Percentiles rank a stretch among this genome's conserved stretches.
phyloP scores from a whole-genome alignment of 1,139 yeast species.

The Hansenula lynferdii region DNA sequence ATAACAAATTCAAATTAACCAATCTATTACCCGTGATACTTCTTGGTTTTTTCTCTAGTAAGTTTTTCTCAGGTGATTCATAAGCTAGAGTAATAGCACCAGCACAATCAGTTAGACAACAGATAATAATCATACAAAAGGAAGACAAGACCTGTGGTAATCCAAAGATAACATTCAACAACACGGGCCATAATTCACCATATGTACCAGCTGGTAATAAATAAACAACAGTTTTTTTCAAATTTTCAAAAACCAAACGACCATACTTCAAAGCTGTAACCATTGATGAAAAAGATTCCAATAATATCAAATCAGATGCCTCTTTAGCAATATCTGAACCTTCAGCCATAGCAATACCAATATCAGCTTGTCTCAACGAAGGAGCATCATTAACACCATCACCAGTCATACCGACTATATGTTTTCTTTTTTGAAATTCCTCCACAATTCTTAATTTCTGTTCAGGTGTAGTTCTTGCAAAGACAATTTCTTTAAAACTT shows the following conservation, averaged over 20 bases:
- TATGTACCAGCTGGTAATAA: slow-evolving; percentile 50
- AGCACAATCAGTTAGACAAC: slow-evolving; percentile 44
- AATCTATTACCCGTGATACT: slow-evolving; percentile 38
- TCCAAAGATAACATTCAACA: slow-evolving; percentile 44
- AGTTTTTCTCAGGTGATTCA: slow-evolving; percentile 41
- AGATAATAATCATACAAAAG: slow-evolving; percentile 47
- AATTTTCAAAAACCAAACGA: slow-evolving; percentile 47
- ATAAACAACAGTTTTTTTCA: slow-evolving; percentile 45
- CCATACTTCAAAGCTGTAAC: slow-evolving; percentile 44
- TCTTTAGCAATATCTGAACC: slow-evolving; percentile 58
- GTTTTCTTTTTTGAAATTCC: slow-evolving; percentile 40
- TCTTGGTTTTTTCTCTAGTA: slow-evolving; percentile 40
- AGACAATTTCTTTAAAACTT: slow-evolving; percentile 40
- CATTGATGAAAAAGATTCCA: slow-evolving; percentile 40
- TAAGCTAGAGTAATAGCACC: slow-evolving; percentile 42
- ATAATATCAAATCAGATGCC: slow-evolving; percentile 46
- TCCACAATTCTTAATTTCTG: slow-evolving; percentile 46
- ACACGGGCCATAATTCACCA: slow-evolving; percentile 50
- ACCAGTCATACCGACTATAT: slow-evolving; percentile 47
- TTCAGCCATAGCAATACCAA: slow-evolving; percentile 46
- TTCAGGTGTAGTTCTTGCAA: slow-evolving; percentile 51
- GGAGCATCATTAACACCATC: slow-evolving; percentile 55
- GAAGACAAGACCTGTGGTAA: slow-evolving; percentile 47
- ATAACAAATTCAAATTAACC: slow-evolving; percentile 36
- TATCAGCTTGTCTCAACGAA: slow-evolving; percentile 45